phyloP scores from a whole-genome alignment of 371 early-diverging fungal species.

The Synchytrium microbalum region DNA sequence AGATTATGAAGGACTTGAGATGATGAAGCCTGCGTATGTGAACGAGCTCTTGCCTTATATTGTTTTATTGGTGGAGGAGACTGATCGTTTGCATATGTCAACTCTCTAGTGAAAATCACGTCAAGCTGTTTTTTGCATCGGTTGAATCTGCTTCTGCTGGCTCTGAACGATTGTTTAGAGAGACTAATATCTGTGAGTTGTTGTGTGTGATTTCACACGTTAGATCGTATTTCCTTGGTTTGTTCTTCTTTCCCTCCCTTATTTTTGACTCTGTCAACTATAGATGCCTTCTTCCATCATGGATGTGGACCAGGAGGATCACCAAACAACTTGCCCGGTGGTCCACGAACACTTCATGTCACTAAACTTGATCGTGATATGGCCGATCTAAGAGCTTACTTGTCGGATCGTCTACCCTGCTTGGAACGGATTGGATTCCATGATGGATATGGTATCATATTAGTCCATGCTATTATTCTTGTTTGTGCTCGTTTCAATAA shows the following conservation, averaged over 20 bases:
- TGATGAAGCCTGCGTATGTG: constrained; percentile 8
- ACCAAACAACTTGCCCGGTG: constrained; percentile 1
- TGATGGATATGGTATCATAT: constrained; percentile 7
- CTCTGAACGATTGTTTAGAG: constrained; percentile 11
- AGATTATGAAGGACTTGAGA: constrained; percentile 4
- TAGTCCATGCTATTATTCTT: neutral
- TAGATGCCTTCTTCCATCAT: neutral
- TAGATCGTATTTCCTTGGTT: neutral
- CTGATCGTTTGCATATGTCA: neutral
- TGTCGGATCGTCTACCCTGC: constrained; percentile 6
- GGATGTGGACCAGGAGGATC: neutral
- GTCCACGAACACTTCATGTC: constrained; percentile 13
- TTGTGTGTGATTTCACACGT: constrained; percentile 8
- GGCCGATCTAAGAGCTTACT: constrained; percentile 5
- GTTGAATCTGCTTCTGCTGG: constrained; percentile 8
- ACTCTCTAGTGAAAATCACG: constrained; percentile 5
- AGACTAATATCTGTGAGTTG: constrained; percentile 17
- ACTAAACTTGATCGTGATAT: constrained; percentile 15
- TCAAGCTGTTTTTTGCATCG: constrained; percentile 13
- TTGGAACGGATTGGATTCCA: constrained; percentile 10
- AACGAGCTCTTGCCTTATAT: neutral
- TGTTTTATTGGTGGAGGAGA: neutral
- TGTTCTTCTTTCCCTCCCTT: neutral
- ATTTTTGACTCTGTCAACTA: neutral
- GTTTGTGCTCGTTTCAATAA: neutral